These are phyloP conservation scores for Penicillium thymicola DNA, from an alignment of 2,329 filamentous ascomycete species.

Conservation along the genomic window DNA sequence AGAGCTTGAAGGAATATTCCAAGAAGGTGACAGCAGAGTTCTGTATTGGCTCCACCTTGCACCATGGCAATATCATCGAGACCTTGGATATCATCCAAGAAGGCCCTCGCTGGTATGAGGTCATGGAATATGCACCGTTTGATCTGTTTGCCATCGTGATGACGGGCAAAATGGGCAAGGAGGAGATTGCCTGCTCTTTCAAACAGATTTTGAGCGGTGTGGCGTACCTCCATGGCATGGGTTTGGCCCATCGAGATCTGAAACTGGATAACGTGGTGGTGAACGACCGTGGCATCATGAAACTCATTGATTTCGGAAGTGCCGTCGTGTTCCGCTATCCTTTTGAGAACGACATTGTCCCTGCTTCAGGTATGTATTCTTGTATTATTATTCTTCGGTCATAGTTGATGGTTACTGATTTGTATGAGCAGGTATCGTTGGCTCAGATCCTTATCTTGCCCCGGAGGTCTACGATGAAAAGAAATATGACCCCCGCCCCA, in stretches of 20 bases:
- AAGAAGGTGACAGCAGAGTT: slow-evolving; percentile 99
- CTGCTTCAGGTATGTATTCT: slow-evolving; percentile 67
- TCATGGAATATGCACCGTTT: slow-evolving; percentile 97
- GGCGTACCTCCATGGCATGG: slow-evolving; percentile 91
- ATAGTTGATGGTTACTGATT: slow-evolving; percentile 8
- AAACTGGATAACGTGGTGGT: slow-evolving; percentile 98
- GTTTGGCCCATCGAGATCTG: slow-evolving; percentile 87
- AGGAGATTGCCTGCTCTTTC: slow-evolving; percentile 87
- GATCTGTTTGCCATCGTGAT: slow-evolving; percentile 98
- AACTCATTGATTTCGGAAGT: slow-evolving; percentile 98
- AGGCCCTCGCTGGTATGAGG: slow-evolving; percentile 91
- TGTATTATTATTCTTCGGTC: no score
- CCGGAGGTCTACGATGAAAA: slow-evolving; percentile 93
- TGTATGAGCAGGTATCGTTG: slow-evolving; percentile 61
- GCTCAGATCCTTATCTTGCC: slow-evolving; percentile 92
- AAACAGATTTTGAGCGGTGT: slow-evolving; percentile 93
- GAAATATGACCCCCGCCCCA: slow-evolving; percentile 89
- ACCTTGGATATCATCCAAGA: slow-evolving; percentile 95
- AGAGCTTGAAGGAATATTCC: slow-evolving; percentile 90
- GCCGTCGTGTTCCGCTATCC: slow-evolving; percentile 96
- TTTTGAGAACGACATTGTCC: slow-evolving; percentile 83
- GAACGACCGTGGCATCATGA: slow-evolving; percentile 95
- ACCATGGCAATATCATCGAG: slow-evolving; percentile 98
- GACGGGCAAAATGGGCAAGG: slow-evolving; percentile 93
- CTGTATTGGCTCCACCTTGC: slow-evolving; percentile 92